Base-by-base conservation (phyloP, 2,329 filamentous ascomycete genomes). In the Venturia aucupariae region DNA sequence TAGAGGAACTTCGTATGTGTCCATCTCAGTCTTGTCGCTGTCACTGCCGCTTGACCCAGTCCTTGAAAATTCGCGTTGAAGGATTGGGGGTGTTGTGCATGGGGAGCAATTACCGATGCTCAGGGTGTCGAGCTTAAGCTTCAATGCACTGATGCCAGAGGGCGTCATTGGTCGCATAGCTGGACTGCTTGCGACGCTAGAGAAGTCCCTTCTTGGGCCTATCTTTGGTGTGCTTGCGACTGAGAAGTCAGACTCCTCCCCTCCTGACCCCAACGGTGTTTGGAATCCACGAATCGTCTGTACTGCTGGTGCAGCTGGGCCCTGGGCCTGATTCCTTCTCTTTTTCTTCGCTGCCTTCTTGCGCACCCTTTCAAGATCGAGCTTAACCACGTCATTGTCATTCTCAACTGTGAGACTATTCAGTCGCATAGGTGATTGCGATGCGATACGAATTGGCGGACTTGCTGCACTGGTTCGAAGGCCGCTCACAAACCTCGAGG, bases 1-100 rank as follows among this genome's bases (percentile, higher is more conserved):
- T 44, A 97, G 81, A 62, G 85, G 85, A 68, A 97, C 86, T 76
- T 97, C 90, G 72, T 96, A 97, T 72, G 87, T 90, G 62, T 90
- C 89, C 73, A 84, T 83, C 70, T 93, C 89, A 1, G 89, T 92
- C 48, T 81, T 80, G 68, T 88, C 86, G 68, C 85, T 85, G 64
- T 81, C 80, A 68, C 80, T 83, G 63, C 77, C 78, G 65, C 80
- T 78, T 66, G 83, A 88, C 69, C 81, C 80, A 68, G 77, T 79
- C 72, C 81, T 86, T 68, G 82, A 86, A 66, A 77, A 65, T 72
- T 76, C 67, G 22, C 79, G 77, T 19, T 48, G 61, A 35, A 65
- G 51, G 22, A 27, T 60, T 13, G 65, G 64, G 60, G 64, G 61
- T n/a, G 63, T 35, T 15, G 32, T 32, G 10, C 7, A 32, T 65